Evolutionary conservation across 768 basidiomycete species (phyloP).

Genomic region (Lactarius vividus): DNA sequence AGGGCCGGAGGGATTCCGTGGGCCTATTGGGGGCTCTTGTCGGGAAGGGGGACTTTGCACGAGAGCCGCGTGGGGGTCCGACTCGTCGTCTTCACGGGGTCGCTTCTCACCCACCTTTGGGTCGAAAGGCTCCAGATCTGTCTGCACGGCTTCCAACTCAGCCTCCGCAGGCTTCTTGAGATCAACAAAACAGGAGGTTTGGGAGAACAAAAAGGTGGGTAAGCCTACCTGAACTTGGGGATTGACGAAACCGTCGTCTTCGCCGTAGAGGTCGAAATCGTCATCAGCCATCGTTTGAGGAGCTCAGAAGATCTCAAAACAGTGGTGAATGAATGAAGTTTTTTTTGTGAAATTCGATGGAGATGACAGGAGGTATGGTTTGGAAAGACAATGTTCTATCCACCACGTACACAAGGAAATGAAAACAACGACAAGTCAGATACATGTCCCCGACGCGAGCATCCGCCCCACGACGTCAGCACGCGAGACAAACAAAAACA

Average conservation of each 20-base stretch:
- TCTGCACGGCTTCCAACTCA: conserved; percentile 37
- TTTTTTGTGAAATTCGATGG: conserved; percentile 34
- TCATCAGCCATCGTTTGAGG: conserved; percentile 59
- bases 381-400: conserved; percentile 34
- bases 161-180: conserved; percentile 37
- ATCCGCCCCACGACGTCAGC: conserved; percentile 25
- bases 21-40: conserved; percentile 21
- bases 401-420: conserved; percentile 27
- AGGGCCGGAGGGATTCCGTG: conserved; percentile 21
- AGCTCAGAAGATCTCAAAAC: conserved; percentile 28
- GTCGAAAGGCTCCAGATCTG: conserved; percentile 46
- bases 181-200: conserved; percentile 9
- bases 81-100: conserved; percentile 59
- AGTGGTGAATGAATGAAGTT: conserved; percentile 29
- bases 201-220: conserved; percentile 19
- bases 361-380: conserved; percentile 36
- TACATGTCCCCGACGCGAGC: conserved; percentile 28
- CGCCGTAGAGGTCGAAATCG: conserved; percentile 81
- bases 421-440: conserved; percentile 34
- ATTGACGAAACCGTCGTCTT: conserved; percentile 52
- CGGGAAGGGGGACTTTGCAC: conserved; percentile 26
- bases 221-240: conserved; percentile 35
- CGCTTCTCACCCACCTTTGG: conserved; percentile 74
- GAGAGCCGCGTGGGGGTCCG: conserved; percentile 33
- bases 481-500: conserved; percentile 5